These are phyloP conservation scores for Nannochloropsis gaditana DNA, from an alignment of 108 stramenopile species.

Conservation along the genomic window DNA sequence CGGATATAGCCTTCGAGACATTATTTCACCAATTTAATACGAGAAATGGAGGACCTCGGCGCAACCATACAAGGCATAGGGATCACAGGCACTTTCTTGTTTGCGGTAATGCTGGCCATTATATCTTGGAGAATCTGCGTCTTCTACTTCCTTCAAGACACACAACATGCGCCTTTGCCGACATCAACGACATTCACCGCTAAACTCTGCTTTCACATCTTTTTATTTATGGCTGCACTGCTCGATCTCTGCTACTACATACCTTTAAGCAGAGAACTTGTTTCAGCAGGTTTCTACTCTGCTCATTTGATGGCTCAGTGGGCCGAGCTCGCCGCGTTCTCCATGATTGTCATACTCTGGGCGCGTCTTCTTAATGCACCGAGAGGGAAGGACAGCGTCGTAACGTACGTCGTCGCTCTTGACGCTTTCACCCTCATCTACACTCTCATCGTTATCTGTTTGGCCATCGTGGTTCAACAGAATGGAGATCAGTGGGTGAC, in stretches of 20 bases:
- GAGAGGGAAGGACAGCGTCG: neutral
- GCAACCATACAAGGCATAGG: conserved; percentile 11
- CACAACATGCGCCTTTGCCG: neutral
- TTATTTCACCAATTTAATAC: neutral
- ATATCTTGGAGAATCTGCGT: neutral
- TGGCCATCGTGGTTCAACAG: neutral
- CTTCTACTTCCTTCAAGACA: neutral
- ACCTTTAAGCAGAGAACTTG: neutral
- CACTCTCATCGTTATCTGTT: neutral
- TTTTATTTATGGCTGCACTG: neutral
- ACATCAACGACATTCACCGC: neutral
- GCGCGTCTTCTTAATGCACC: neutral
- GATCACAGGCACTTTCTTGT: neutral
- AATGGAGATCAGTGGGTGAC: neutral
- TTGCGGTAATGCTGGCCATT: neutral
- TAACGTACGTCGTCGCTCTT: conserved; percentile 17
- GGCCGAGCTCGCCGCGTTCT: neutral
- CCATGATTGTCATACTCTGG: neutral
- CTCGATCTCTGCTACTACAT: neutral
- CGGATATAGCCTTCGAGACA: too few species aligned
- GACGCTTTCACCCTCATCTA: neutral
- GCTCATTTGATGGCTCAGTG: neutral
- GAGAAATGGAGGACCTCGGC: neutral
- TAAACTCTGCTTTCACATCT: neutral
- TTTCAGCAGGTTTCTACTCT: neutral